These are phyloP conservation scores for Perkinsela sp. DNA, from an alignment of 208 protist species.

Conservation along the genomic window DNA sequence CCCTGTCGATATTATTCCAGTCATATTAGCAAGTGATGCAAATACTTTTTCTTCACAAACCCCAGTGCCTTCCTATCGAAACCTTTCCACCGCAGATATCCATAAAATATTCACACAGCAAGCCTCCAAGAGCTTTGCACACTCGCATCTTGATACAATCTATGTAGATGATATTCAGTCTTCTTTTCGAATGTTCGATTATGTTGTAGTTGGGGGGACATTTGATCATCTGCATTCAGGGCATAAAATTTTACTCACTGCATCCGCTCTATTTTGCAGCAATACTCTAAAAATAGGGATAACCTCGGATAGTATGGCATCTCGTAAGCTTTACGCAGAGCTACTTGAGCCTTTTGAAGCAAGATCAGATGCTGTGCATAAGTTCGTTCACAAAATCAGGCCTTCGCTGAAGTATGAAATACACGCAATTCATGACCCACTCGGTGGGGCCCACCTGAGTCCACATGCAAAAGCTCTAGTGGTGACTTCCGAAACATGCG, in stretches of 20 bases:
- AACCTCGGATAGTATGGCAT: constrained; percentile 17
- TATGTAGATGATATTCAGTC: neutral
- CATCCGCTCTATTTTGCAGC: constrained; percentile 20
- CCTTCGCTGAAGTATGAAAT: constrained; percentile 7
- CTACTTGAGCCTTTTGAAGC: constrained; percentile 25
- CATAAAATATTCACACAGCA: neutral
- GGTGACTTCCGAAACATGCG: constrained; percentile 36
- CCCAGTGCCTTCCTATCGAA: neutral
- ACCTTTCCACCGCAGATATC: neutral
- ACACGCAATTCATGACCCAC: constrained; percentile 22
- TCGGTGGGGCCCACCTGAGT: constrained; percentile 31
- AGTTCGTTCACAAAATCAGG: constrained; percentile 20
- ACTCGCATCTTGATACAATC: neutral
- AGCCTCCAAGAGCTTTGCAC: neutral
- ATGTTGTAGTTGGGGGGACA: constrained; percentile 54
- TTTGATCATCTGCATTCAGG: constrained; percentile 61
- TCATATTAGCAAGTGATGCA: neutral
- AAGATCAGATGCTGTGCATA: constrained; percentile 13
- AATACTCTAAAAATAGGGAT: constrained; percentile 31
- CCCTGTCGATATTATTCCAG: neutral
- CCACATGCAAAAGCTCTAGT: constrained; percentile 25
- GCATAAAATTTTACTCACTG: constrained; percentile 52
- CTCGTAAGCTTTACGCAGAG: constrained; percentile 24
- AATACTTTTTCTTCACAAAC: neutral
- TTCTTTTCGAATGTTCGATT: constrained; percentile 13